Conservation (phyloP, 164 flowering plant species). For the Annona squamosa region DNA sequence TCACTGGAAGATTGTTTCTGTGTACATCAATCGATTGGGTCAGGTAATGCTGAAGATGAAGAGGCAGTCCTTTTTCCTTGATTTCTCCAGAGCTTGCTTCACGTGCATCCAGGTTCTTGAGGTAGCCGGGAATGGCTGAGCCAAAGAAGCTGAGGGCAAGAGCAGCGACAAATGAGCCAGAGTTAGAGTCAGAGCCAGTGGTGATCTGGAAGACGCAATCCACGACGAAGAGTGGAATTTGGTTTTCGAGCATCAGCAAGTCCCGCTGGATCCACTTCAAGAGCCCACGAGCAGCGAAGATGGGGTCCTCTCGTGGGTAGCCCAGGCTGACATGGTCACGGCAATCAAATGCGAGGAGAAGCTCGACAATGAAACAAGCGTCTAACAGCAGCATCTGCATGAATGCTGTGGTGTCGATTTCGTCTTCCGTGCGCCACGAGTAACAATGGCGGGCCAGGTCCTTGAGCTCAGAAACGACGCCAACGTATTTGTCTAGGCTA, state of each 20-base stretch:
- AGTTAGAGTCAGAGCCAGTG: background rate
- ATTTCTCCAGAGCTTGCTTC: no score
- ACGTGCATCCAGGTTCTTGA: no score
- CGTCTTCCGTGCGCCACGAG: background rate
- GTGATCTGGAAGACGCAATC: constrained; percentile 30
- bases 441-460: background rate
- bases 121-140: background rate
- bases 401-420: constrained; percentile 40
- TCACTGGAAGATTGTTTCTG: constrained; percentile 97
- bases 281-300: constrained; percentile 53
- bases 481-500: no score
- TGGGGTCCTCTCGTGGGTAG: constrained; percentile 47
- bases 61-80: no score
- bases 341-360: constrained; percentile 35
- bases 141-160: constrained; percentile 5
- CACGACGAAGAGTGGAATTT: constrained; percentile 52
- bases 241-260: constrained; percentile 72
- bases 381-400: constrained; percentile 69
- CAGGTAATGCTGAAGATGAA: constrained; percentile 55
- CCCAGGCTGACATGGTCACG: constrained; percentile 33
- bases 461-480: background rate
- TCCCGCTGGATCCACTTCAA: constrained; percentile 62
- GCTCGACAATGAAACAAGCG: constrained; percentile 52
- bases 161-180: background rate
- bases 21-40: constrained; percentile 76